Percentiles rank a stretch among this genome's conserved stretches.
Conservation (phyloP, 1,139 yeast species). For the Lodderomyces parapsilosis region DNA sequence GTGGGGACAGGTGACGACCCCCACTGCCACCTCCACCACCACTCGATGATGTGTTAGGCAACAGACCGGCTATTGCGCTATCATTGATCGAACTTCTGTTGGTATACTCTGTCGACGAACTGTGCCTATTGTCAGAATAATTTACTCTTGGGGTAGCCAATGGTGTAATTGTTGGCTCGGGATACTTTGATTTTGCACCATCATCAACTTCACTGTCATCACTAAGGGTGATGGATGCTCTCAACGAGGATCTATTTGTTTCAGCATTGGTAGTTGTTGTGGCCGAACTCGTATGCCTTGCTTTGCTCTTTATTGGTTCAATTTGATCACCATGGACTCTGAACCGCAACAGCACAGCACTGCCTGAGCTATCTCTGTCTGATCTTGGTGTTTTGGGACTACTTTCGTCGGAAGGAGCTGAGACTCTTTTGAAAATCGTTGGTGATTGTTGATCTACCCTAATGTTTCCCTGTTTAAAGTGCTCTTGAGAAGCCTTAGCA, state of each 20-base stretch:
- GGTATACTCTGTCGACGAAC: constrained; percentile 6
- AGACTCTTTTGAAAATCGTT: constrained; percentile 6
- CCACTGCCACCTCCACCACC: constrained; percentile 1
- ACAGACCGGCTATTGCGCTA: constrained; percentile 12
- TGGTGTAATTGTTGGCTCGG: constrained; percentile 15
- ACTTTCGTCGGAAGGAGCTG: constrained; percentile 4
- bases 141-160: constrained; percentile 11
- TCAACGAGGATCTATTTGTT: constrained; percentile 9
- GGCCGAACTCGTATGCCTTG: constrained; percentile 8
- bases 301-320: constrained; percentile 9
- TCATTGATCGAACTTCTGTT: constrained; percentile 5
- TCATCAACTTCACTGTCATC: constrained; percentile 18
- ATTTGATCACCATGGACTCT: constrained; percentile 9
- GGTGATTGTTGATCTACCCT: constrained; percentile 5
- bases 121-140: background rate
- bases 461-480: constrained; percentile 1
- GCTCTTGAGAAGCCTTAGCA: constrained; percentile 7
- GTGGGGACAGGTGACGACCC: constrained; percentile 1
- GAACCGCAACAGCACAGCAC: constrained; percentile 7
- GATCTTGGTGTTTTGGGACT: constrained; percentile 2
- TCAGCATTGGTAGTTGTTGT: constrained; percentile 5
- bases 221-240: constrained; percentile 10
- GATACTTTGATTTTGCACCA: constrained; percentile 11
- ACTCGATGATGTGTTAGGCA: constrained; percentile 7
- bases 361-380: constrained; percentile 8